phyloP scores from a whole-genome alignment of 768 basidiomycete species.

The Lactifluus echinatus region DNA sequence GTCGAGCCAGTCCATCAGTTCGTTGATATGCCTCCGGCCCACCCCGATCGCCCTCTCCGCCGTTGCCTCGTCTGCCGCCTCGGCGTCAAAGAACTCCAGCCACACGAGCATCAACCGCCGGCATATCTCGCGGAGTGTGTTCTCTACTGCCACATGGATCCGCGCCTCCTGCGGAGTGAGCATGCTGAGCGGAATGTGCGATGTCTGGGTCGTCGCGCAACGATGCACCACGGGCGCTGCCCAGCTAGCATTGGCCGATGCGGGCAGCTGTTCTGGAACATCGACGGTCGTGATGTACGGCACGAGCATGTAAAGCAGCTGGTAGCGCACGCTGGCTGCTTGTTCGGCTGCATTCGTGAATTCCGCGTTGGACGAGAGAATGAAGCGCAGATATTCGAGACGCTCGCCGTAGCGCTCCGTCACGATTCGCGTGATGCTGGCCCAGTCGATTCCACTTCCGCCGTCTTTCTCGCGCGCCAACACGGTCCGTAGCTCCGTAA shows the following conservation, averaged over 20 bases:
- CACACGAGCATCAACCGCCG: slow-evolving; percentile 16
- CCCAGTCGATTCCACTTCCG: slow-evolving; percentile 37
- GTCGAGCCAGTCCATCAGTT: slow-evolving; percentile 21
- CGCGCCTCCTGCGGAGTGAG: slow-evolving; percentile 18
- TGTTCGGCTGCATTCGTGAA: slow-evolving; percentile 1
- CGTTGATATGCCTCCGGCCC: slow-evolving; percentile 3
- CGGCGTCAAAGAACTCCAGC: slow-evolving; percentile 19
- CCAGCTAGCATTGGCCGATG: slow-evolving; percentile 11
- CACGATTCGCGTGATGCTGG: slow-evolving; percentile 30
- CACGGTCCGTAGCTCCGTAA: slow-evolving; percentile 24
- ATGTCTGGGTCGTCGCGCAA: slow-evolving; percentile 17
- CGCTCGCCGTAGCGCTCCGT: slow-evolving; percentile 35
- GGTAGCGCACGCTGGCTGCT: slow-evolving; percentile 2
- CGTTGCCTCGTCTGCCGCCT: slow-evolving; percentile 1
- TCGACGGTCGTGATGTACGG: slow-evolving; percentile 26
- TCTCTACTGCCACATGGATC: slow-evolving; percentile 14
- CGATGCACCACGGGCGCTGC: slow-evolving; percentile 12
- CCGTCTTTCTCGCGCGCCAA: slow-evolving; percentile 17
- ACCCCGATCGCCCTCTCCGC: not conserved
- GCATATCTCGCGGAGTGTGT: slow-evolving; percentile 20
- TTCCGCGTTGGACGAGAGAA: slow-evolving; percentile 25
- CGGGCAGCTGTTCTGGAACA: not conserved
- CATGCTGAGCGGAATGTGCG: slow-evolving; percentile 1
- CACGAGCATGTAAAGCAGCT: slow-evolving; percentile 20
- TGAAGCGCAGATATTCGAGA: slow-evolving; percentile 33